Evolutionary conservation across 2,329 filamentous ascomycete genomes (phyloP).

Genomic region (Microdochium trichocladiopsis): DNA sequence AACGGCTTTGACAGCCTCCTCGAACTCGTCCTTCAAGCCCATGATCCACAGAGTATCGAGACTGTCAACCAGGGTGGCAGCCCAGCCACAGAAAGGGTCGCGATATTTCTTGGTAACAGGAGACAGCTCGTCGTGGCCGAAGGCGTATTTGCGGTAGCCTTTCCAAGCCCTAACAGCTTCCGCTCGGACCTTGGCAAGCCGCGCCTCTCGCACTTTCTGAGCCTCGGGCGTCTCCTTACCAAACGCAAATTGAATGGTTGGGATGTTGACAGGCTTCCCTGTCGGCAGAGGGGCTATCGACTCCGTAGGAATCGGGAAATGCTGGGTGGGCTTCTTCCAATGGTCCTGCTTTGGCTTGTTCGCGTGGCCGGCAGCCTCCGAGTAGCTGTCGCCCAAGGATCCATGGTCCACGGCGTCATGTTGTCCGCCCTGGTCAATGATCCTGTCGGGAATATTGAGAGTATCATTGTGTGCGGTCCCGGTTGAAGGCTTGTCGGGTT

Average conservation of each 20-base stretch:
- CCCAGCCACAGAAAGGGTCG: slow-evolving; percentile 75
- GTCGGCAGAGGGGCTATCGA: slow-evolving; percentile 72
- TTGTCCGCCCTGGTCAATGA: background rate
- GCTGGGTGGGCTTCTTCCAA: slow-evolving; percentile 68
- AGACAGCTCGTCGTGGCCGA: slow-evolving; percentile 78
- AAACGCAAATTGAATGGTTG: slow-evolving; percentile 71
- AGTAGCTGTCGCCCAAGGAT: background rate
- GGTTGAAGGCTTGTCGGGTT: background rate
- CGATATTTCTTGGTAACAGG: slow-evolving; percentile 62
- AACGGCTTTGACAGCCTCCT: slow-evolving; percentile 34
- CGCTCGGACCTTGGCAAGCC: slow-evolving; percentile 60
- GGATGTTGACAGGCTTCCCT: slow-evolving; percentile 61
- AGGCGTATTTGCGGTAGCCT: slow-evolving; percentile 74
- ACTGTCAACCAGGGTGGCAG: slow-evolving; percentile 44
- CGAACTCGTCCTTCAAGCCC: slow-evolving; percentile 40
- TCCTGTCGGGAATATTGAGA: background rate
- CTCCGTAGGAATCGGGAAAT: slow-evolving; percentile 67
- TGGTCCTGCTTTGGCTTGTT: background rate
- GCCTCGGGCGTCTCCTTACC: slow-evolving; percentile 53
- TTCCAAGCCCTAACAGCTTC: slow-evolving; percentile 75
- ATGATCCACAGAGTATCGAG: slow-evolving; percentile 44
- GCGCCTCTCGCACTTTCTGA: slow-evolving; percentile 55
- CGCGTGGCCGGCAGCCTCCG: background rate
- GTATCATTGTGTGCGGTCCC: background rate
- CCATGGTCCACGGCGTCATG: background rate